Percentiles rank a stretch among this genome's conserved stretches.
These are phyloP conservation scores for Eimeria brunetti DNA, from an alignment of 169 alveolate species.

Conservation along the genomic window DNA sequence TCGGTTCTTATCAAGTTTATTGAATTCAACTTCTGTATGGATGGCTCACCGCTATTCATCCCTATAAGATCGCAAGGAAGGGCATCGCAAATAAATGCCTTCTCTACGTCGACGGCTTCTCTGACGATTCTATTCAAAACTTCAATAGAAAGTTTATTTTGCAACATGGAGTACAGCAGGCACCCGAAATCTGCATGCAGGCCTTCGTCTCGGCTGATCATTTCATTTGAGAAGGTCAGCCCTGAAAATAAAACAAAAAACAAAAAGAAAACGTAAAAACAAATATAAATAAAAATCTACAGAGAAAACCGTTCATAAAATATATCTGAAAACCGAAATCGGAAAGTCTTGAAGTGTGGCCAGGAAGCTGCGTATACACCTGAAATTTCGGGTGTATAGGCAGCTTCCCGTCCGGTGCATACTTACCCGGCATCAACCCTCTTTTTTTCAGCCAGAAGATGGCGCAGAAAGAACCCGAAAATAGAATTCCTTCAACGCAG, in stretches of 20 bases:
- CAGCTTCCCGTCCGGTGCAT: not conserved
- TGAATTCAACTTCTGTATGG: not conserved
- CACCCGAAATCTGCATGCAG: conserved; percentile 99
- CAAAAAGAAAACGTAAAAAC: not conserved
- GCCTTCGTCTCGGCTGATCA: conserved; percentile 99
- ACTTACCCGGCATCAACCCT: conserved; percentile 95
- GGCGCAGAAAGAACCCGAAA: conserved; percentile 99
- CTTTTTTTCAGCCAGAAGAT: conserved; percentile 99
- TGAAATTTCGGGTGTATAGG: not conserved
- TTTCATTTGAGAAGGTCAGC: conserved; percentile 97
- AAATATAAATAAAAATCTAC: not conserved
- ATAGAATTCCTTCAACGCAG: conserved; percentile 98
- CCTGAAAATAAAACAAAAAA: conserved; percentile 76
- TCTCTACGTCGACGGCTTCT: conserved; percentile 98
- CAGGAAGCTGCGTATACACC: not conserved
- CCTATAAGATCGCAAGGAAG: conserved; percentile 98
- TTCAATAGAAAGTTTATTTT: conserved; percentile 91
- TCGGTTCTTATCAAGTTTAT: no score
- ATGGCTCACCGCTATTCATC: conserved; percentile 94
- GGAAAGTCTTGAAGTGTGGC: not conserved
- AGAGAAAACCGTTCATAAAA: not conserved
- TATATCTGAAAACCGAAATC: not conserved
- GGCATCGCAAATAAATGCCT: conserved; percentile 97
- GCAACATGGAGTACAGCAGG: conserved; percentile 94
- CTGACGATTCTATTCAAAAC: conserved; percentile 95